Percentiles rank a stretch among this genome's conserved stretches.
phyloP scores from a whole-genome alignment of 2,329 filamentous ascomycete species.

The Xylaria sp. region DNA sequence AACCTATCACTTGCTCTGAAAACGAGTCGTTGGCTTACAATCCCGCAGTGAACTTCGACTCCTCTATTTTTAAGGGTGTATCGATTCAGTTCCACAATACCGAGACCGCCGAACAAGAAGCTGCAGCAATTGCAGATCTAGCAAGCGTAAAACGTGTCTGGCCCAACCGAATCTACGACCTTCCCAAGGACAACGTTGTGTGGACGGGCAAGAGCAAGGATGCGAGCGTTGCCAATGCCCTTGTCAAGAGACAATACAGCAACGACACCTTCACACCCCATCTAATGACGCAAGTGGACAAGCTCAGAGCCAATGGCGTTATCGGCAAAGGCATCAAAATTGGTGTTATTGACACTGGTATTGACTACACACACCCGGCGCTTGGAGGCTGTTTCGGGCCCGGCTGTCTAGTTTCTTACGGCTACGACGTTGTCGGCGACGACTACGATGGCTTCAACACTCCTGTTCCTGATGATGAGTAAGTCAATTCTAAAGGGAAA shows the following conservation, averaged over 20 bases:
- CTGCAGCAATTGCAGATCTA: conserved; percentile 53
- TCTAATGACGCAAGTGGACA: conserved; percentile 66
- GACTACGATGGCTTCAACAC: conserved; percentile 53
- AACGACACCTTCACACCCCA: conserved; percentile 60
- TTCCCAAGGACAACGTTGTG: conserved; percentile 57
- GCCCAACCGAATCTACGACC: conserved; percentile 57
- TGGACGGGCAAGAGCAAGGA: conserved; percentile 53
- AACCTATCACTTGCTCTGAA: neutral
- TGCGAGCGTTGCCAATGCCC: conserved; percentile 39
- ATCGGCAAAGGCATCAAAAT: conserved; percentile 64
- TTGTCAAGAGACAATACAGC: conserved; percentile 49
- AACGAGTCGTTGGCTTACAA: conserved; percentile 11
- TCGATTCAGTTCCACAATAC: conserved; percentile 63
- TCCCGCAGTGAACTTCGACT: conserved; percentile 55
- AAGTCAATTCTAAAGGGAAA: conserved; percentile 20
- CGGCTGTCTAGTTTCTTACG: conserved; percentile 66
- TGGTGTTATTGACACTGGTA: conserved; percentile 64
- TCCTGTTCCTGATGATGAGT: conserved; percentile 46
- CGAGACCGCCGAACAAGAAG: conserved; percentile 56
- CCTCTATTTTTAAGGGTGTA: conserved; percentile 63
- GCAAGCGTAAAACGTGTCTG: conserved; percentile 60
- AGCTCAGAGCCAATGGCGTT: conserved; percentile 59
- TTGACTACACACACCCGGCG: conserved; percentile 71
- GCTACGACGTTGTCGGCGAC: conserved; percentile 61
- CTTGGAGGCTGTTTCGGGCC: conserved; percentile 72